A percentile compares a stretch with the other conserved stretches of the same genome.
Evolutionary conservation across 2,329 filamentous ascomycete genomes (phyloP).

Genomic region (Verticillium zaregamsianum): DNA sequence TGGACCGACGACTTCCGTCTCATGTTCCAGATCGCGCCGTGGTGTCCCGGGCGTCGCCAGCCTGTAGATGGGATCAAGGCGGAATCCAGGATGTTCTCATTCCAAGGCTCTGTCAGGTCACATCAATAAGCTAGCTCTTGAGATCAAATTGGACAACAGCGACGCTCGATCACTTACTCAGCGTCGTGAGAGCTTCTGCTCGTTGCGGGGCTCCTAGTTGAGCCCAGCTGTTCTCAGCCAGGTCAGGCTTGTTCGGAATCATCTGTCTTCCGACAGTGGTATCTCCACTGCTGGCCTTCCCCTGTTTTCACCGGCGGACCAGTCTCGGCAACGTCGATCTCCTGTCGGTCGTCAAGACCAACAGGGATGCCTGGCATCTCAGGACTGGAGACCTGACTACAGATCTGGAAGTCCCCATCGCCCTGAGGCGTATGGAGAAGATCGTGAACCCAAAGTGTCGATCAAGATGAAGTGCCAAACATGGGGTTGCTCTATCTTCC

Average conservation of each 20-base stretch:
- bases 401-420: background rate
- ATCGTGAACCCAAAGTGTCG: background rate
- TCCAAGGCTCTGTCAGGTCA: background rate
- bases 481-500: background rate
- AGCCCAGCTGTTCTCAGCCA: background rate
- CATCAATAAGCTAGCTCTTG: background rate
- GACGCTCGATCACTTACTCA: background rate
- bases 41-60: background rate
- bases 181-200: background rate
- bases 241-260: background rate
- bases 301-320: background rate
- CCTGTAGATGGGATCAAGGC: background rate
- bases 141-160: background rate
- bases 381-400: background rate
- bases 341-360: background rate
- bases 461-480: background rate
- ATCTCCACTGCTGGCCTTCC: background rate
- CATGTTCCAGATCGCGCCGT: background rate
- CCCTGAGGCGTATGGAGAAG: background rate
- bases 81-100: background rate
- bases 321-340: slow-evolving; percentile 1
- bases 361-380: background rate
- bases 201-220: background rate
- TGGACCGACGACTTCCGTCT: background rate
- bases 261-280: background rate